Evolutionary conservation across 148 eudicot species (phyloP).

Genomic region (Pouteria glomerata): DNA sequence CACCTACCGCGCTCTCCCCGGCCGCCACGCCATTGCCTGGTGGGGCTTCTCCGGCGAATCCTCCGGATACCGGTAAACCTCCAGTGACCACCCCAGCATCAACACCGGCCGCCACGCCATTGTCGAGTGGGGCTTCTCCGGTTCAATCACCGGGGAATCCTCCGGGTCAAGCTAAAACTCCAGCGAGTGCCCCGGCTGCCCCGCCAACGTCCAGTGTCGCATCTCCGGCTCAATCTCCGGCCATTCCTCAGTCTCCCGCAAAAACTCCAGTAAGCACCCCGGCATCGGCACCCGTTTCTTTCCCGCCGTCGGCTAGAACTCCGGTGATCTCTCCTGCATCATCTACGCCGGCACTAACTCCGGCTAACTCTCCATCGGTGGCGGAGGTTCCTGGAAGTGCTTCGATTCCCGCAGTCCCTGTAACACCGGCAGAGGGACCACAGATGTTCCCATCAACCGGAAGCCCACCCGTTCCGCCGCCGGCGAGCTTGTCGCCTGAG

Average conservation of each 20-base stretch:
- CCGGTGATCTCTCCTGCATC: slow-evolving; percentile 5
- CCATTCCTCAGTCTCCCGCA: too few species aligned
- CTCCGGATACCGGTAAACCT: background rate
- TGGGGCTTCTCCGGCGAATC: background rate
- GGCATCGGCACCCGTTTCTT: background rate
- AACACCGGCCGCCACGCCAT: background rate
- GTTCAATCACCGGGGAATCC: too few species aligned
- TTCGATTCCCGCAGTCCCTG: slow-evolving; percentile 14
- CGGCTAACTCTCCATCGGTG: slow-evolving; percentile 8
- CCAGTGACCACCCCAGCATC: background rate
- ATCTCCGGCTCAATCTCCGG: too few species aligned
- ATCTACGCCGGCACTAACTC: background rate
- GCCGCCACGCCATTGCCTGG: background rate
- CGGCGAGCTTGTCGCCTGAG: slow-evolving; percentile 20
- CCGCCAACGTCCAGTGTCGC: too few species aligned
- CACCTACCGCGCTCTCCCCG: slow-evolving; percentile 2
- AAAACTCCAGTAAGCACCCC: too few species aligned
- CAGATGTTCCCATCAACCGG: slow-evolving; percentile 19
- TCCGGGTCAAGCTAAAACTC: too few species aligned
- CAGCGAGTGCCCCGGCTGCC: too few species aligned
- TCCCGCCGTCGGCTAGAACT: background rate
- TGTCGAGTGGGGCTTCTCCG: too few species aligned
- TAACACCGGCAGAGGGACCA: slow-evolving; percentile 19
- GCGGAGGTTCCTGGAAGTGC: slow-evolving; percentile 21
- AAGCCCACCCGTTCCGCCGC: slow-evolving; percentile 19